phyloP scores from a whole-genome alignment of 805 yeast species.

The Nakazawaea holstii region DNA sequence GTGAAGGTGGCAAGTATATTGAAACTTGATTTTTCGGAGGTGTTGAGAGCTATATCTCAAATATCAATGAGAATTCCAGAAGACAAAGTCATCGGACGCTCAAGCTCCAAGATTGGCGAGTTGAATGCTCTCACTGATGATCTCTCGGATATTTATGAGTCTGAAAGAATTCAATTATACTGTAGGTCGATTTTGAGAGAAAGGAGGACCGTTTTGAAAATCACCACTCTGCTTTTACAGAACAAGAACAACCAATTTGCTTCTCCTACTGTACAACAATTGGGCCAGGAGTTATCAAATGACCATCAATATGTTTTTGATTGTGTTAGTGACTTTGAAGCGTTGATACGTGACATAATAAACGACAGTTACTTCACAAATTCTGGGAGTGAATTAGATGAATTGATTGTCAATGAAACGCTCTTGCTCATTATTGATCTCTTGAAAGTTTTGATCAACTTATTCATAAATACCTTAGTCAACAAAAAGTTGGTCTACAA shows the following conservation, averaged over 20 bases:
- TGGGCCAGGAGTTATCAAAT: slow-evolving; percentile 31
- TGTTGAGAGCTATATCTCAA: slow-evolving; percentile 41
- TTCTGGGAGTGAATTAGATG: neutral
- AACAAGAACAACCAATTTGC: slow-evolving; percentile 17
- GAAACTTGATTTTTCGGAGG: slow-evolving; percentile 36
- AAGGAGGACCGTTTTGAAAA: slow-evolving; percentile 41
- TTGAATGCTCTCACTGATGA: slow-evolving; percentile 8
- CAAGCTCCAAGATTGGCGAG: slow-evolving; percentile 10
- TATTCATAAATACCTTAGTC: slow-evolving; percentile 22
- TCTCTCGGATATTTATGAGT: slow-evolving; percentile 26
- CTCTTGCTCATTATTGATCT: slow-evolving; percentile 11
- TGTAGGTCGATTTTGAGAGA: slow-evolving; percentile 41
- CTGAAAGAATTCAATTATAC: slow-evolving; percentile 29
- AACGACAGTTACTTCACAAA: slow-evolving; percentile 3
- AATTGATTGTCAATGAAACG: neutral
- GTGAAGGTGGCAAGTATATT: slow-evolving; percentile 32
- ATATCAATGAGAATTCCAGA: slow-evolving; percentile 32
- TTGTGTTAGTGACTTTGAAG: neutral
- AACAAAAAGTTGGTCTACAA: slow-evolving; percentile 26
- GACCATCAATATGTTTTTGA: slow-evolving; percentile 1
- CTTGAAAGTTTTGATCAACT: slow-evolving; percentile 17
- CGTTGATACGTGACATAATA: neutral
- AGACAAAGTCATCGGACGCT: slow-evolving; percentile 12
- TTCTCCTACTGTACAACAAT: slow-evolving; percentile 27
- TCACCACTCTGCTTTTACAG: slow-evolving; percentile 32